phyloP scores from a whole-genome alignment of 2,329 filamentous ascomycete genomes.

The Parastagonospora avenae region DNA sequence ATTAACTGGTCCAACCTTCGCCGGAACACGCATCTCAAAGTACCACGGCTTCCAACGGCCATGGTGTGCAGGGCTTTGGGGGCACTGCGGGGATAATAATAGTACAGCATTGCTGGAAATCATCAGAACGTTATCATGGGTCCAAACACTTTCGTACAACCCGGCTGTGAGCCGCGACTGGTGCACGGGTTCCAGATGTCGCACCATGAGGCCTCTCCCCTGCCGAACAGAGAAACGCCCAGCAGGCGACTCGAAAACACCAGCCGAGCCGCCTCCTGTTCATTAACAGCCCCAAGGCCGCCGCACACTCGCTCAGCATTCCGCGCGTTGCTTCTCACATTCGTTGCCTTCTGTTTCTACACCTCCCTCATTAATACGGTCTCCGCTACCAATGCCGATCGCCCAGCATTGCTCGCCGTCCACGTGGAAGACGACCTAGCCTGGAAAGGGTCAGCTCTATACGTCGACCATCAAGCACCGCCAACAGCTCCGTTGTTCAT shows the following conservation, averaged over 20 bases:
- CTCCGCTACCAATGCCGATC: constrained; percentile 40
- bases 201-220: constrained; percentile 35
- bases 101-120: constrained; percentile 6
- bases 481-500: constrained; percentile 37
- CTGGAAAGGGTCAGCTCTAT: constrained; percentile 38
- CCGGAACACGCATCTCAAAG: background rate
- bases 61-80: constrained; percentile 24
- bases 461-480: constrained; percentile 38
- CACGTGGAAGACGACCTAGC: constrained; percentile 27
- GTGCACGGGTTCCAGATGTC: constrained; percentile 29
- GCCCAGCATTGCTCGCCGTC: constrained; percentile 25
- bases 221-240: constrained; percentile 15
- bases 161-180: constrained; percentile 27
- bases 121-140: constrained; percentile 20
- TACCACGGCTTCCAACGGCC: constrained; percentile 10
- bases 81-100: constrained; percentile 23
- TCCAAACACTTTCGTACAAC: constrained; percentile 16
- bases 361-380: constrained; percentile 33
- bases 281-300: constrained; percentile 19
- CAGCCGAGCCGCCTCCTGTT: constrained; percentile 19
- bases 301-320: constrained; percentile 9
- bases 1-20: background rate
- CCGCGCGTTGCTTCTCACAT: constrained; percentile 29
- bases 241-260: constrained; percentile 26
- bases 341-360: constrained; percentile 32